A percentile compares a stretch with the other conserved stretches of the same genome.
These are phyloP conservation scores for Xylariaceae sp. DNA, from an alignment of 2,329 filamentous ascomycete species.

Conservation along the genomic window DNA sequence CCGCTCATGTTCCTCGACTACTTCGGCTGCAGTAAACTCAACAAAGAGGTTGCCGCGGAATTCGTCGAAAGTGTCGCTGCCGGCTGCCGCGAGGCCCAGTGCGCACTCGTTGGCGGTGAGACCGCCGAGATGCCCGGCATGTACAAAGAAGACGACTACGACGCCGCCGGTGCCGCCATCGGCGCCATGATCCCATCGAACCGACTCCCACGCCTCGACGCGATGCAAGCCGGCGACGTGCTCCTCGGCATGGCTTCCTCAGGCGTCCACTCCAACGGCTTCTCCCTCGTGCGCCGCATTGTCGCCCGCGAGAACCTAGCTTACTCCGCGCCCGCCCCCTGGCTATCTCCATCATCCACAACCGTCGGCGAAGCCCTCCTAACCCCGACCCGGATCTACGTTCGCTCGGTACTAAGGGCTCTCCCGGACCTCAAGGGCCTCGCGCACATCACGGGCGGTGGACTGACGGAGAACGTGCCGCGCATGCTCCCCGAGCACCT, in stretches of 20 bases:
- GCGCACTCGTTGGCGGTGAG: constrained; percentile 91
- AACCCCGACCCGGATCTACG: constrained; percentile 90
- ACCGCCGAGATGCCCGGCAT: constrained; percentile 98
- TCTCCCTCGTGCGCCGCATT: constrained; percentile 91
- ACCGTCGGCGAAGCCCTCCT: constrained; percentile 72
- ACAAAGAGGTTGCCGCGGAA: constrained; percentile 68
- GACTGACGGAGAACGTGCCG: constrained; percentile 87
- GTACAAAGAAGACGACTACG: constrained; percentile 84
- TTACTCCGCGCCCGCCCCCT: constrained; percentile 71
- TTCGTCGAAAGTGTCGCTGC: constrained; percentile 88
- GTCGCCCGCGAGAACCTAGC: constrained; percentile 65
- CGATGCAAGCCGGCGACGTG: constrained; percentile 77
- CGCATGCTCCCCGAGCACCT: constrained; percentile 80
- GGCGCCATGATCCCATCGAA: constrained; percentile 68
- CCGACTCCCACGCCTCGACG: constrained; percentile 67
- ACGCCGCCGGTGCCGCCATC: constrained; percentile 84
- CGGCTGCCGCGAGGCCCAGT: constrained; percentile 78
- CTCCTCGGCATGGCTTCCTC: constrained; percentile 79
- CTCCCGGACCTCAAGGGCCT: constrained; percentile 74
- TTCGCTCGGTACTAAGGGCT: constrained; percentile 69
- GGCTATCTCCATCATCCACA: constrained; percentile 46
- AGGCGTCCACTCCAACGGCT: constrained; percentile 93
- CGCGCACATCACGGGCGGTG: constrained; percentile 94
- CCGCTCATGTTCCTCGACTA: constrained; percentile 97
- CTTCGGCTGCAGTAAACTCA: constrained; percentile 86